Percentiles rank a stretch among this genome's conserved stretches.
Conservation (phyloP, 352 stramenopile genomes). For the Nothophytophthora sp. region DNA sequence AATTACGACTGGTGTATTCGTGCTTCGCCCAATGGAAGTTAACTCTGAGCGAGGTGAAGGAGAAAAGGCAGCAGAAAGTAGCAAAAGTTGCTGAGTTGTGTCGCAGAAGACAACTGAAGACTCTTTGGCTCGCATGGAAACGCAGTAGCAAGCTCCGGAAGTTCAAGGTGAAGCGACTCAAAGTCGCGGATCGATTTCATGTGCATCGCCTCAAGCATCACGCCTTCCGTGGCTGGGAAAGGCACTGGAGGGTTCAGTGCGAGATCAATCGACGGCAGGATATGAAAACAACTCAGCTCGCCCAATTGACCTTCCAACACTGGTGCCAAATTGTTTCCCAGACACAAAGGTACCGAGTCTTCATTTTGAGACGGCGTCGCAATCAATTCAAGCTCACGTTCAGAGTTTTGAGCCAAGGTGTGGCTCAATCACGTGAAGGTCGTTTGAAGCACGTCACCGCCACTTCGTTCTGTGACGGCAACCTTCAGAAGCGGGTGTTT, state of each 20-base stretch:
- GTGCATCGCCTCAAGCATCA: neutral
- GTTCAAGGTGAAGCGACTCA: conserved; percentile 1
- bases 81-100: conserved; percentile 7
- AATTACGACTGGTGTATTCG: conserved; percentile 22
- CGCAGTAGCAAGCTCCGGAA: neutral
- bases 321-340: conserved; percentile 16
- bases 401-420: conserved; percentile 3
- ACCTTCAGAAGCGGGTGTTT: neutral
- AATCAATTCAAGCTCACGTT: conserved; percentile 6
- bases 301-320: conserved; percentile 7
- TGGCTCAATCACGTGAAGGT: neutral
- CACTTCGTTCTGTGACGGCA: conserved; percentile 7
- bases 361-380: conserved; percentile 1
- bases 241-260: conserved; percentile 8
- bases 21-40: conserved; percentile 27
- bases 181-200: conserved; percentile 10
- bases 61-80: conserved; percentile 5
- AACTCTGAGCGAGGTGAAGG: neutral
- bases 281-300: neutral
- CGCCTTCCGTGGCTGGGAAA: conserved; percentile 13
- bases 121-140: conserved; percentile 7
- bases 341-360: conserved; percentile 11
- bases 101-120: conserved; percentile 1
- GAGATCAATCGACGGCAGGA: conserved; percentile 15
- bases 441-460: neutral